Percentiles rank a stretch among this genome's conserved stretches.
Evolutionary conservation across 192 early-diverging fungal genomes (phyloP).

Genomic region (Coemansia guatemalensis): DNA sequence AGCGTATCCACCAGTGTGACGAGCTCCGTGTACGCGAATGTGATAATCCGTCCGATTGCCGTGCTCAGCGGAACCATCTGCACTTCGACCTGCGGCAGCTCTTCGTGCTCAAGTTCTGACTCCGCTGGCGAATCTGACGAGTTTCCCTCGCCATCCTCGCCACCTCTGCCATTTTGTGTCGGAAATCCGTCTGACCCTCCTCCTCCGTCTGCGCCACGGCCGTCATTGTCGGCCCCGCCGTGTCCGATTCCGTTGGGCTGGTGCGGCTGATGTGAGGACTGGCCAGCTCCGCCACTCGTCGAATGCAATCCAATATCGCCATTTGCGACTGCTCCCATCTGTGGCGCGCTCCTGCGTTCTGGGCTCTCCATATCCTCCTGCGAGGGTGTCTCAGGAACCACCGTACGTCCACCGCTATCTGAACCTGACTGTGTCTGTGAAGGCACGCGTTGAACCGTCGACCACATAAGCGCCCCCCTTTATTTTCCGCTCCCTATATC

Average conservation of each 20-base stretch:
- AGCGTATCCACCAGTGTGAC: conserved; percentile 66
- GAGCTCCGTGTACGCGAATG: conserved; percentile 67
- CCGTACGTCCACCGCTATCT: conserved; percentile 22
- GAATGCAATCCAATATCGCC: background rate
- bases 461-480: conserved; percentile 27
- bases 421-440: conserved; percentile 15
- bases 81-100: conserved; percentile 60
- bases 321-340: background rate
- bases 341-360: background rate
- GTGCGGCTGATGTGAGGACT: background rate
- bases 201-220: background rate
- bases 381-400: conserved; percentile 20
- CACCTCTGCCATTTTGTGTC: conserved; percentile 1
- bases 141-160: conserved; percentile 6
- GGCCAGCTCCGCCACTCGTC: background rate
- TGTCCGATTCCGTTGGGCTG: conserved; percentile 3
- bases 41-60: conserved; percentile 62
- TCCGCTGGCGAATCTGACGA: conserved; percentile 11
- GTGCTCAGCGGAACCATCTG: conserved; percentile 63
- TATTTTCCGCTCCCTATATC: background rate
- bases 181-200: background rate
- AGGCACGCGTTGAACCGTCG: conserved; percentile 44
- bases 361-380: background rate
- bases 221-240: conserved; percentile 1
- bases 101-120: conserved; percentile 16